phyloP scores from a whole-genome alignment of 2,329 filamentous ascomycete genomes.

The Salinomyces thailandicus region DNA sequence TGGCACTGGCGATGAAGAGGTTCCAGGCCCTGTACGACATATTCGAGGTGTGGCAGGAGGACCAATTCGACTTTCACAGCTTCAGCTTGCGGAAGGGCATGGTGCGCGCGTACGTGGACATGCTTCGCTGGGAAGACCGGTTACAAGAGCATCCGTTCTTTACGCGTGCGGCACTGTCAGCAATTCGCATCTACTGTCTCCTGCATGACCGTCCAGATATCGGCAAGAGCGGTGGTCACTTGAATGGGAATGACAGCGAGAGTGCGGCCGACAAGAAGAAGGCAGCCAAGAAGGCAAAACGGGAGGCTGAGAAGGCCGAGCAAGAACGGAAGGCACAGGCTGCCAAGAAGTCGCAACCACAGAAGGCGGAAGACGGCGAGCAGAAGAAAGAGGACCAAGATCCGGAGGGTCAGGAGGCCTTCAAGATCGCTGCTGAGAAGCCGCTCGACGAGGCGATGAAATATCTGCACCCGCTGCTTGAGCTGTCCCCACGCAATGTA shows the following conservation, averaged over 20 bases:
- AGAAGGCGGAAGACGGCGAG: slow-evolving; percentile 49
- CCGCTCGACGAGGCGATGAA: slow-evolving; percentile 81
- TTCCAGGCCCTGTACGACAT: slow-evolving; percentile 83
- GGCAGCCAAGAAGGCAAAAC: slow-evolving; percentile 57
- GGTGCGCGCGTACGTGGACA: slow-evolving; percentile 87
- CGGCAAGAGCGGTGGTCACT: slow-evolving; percentile 55
- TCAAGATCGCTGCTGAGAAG: slow-evolving; percentile 53
- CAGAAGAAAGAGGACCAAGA: slow-evolving; percentile 84
- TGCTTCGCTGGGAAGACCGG: slow-evolving; percentile 92
- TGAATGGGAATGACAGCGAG: slow-evolving; percentile 57
- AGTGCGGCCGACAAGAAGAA: slow-evolving; percentile 77
- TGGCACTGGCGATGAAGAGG: slow-evolving; percentile 80
- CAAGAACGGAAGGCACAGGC: slow-evolving; percentile 56
- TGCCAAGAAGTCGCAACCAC: slow-evolving; percentile 39
- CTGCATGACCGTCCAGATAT: slow-evolving; percentile 65
- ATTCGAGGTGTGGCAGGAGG: slow-evolving; percentile 95
- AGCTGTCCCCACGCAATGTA: slow-evolving; percentile 70
- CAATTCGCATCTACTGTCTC: slow-evolving; percentile 68
- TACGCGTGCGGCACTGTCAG: slow-evolving; percentile 68
- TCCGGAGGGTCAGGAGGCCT: slow-evolving; percentile 66
- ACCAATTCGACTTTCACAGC: slow-evolving; percentile 97
- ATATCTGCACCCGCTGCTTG: slow-evolving; percentile 69
- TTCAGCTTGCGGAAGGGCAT: slow-evolving; percentile 96
- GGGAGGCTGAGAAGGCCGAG: slow-evolving; percentile 68
- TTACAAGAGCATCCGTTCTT: slow-evolving; percentile 90